Conservation (phyloP, 2,329 filamentous ascomycete species). For the Phialemoniopsis sp. region DNA sequence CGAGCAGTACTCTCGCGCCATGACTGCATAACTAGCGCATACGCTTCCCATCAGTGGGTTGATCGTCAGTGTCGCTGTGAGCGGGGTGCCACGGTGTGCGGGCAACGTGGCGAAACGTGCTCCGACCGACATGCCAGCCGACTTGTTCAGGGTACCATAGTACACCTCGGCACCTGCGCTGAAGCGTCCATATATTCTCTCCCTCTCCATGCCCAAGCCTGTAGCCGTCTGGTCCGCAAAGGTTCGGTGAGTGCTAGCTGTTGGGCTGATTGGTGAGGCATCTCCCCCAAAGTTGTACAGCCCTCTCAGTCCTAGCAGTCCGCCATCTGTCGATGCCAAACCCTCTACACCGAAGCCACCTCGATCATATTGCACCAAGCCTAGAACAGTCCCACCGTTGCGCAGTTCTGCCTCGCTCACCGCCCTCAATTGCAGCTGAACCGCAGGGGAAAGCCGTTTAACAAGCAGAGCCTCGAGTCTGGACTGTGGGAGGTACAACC, state of each 20-base stretch:
- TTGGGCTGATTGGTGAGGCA: slow-evolving; percentile 28
- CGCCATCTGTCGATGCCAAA: slow-evolving; percentile 87
- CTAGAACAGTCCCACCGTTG: slow-evolving; percentile 73
- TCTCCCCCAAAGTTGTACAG: slow-evolving; percentile 93
- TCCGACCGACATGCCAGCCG: slow-evolving; percentile 84
- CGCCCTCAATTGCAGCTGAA: slow-evolving; percentile 75
- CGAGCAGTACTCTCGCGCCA: slow-evolving; percentile 76
- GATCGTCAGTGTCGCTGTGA: slow-evolving; percentile 88
- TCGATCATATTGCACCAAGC: slow-evolving; percentile 73
- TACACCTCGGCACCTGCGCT: slow-evolving; percentile 91
- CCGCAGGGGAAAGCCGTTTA: slow-evolving; percentile 69
- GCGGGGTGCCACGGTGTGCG: slow-evolving; percentile 75
- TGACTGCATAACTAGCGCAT: slow-evolving; percentile 86
- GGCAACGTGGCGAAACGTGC: slow-evolving; percentile 86
- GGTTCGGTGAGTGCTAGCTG: slow-evolving; percentile 7
- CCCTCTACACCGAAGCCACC: slow-evolving; percentile 88
- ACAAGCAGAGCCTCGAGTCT: slow-evolving; percentile 84
- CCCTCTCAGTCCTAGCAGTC: slow-evolving; percentile 79
- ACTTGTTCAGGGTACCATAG: slow-evolving; percentile 92
- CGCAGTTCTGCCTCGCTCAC: slow-evolving; percentile 69
- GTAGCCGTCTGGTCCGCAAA: slow-evolving; percentile 6
- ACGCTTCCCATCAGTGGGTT: slow-evolving; percentile 95
- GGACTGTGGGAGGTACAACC: slow-evolving; percentile 78
- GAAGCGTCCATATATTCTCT: slow-evolving; percentile 74
- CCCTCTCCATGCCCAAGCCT: slow-evolving; percentile 30